phyloP scores from a whole-genome alignment of 139 green algal species.

The Chlamydomonas schloesseri region DNA sequence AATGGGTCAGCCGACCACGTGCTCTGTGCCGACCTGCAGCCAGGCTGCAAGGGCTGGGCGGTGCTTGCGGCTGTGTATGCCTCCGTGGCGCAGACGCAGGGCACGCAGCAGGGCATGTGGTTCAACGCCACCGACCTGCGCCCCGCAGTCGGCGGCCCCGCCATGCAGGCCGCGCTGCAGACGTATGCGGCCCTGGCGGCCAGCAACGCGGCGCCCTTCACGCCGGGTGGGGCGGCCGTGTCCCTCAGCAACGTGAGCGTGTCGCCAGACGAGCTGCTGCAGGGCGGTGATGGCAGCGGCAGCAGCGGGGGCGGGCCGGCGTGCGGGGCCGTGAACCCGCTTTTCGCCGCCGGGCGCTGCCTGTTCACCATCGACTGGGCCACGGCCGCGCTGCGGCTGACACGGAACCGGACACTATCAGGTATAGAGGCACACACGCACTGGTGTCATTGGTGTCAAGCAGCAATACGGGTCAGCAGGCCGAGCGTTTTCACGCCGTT shows the following conservation, averaged over 20 bases:
- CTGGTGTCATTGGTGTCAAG: too few relatives aligned
- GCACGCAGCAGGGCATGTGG: slow-evolving; percentile 6
- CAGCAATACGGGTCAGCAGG: too few relatives aligned
- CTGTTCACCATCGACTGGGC: slow-evolving; percentile 3
- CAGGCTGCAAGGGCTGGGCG: slow-evolving; percentile 27
- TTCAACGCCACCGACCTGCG: background rate
- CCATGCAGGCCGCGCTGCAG: background rate
- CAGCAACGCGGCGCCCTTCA: background rate
- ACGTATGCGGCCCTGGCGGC: too few relatives aligned
- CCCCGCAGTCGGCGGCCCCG: background rate
- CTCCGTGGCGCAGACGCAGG: background rate
- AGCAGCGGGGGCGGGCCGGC: background rate
- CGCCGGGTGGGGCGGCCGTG: background rate
- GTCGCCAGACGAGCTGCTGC: background rate
- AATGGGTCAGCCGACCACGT: slow-evolving; percentile 6
- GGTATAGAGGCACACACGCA: background rate
- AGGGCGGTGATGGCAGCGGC: background rate
- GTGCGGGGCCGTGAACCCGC: slow-evolving; percentile 30
- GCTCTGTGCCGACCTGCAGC: slow-evolving; percentile 14
- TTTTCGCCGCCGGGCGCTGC: slow-evolving; percentile 22
- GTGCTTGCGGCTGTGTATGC: slow-evolving; percentile 9
- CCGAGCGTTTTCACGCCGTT: too few relatives aligned
- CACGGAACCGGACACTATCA: background rate
- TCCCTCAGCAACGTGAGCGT: background rate
- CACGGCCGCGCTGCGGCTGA: background rate